Evolutionary conservation across 768 basidiomycete genomes (phyloP), one percentile per base, ranked within the genome.

Genomic region (Paxillus rubicundulus): DNA sequence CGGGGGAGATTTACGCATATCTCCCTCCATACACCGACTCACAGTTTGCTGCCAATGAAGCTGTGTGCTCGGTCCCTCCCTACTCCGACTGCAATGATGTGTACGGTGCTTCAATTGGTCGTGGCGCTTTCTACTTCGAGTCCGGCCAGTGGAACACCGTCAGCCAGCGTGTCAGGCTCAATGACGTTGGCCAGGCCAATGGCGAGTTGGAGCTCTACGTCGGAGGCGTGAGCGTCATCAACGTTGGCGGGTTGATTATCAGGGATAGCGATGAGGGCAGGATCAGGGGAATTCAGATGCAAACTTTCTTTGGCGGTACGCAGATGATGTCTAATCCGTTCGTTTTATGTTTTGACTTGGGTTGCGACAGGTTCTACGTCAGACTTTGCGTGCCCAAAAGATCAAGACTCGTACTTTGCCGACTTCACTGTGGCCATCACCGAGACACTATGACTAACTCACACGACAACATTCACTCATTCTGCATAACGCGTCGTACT

Each of bases 281-380:
- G 55, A 78, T 89, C 61, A 76, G 81, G 32, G 87, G 88, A 18
- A 79, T 87, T 51, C 82, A 82, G 66, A 79, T 84, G 76, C 84
- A 89, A 71, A 85, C 86, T n/a, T 89, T 89, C 79, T 89, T 90
- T 58, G 86, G 86, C 44, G 85, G 82, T 79, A 61, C 54, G 73
- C 69, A 32, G 45, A 30, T 45, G 43, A 17, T 13, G 12, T n/a
- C n/a, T n/a, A n/a, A n/a, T n/a, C n/a, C n/a, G n/a, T 33, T 33
- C 5, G 21, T 53, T 28, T 28, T 16, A 5, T 17, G 37, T n/a
- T 7, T 17, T 38, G 8, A 38, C n/a, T 9, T 8, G n/a, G 21
- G 20, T 42, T 41, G 27, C 61, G 53, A 38, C 62, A 78, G 81
- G 85, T 52, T 73, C 74, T 33, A 67, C 69, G 10, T 37, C 66